Evolutionary conservation across 169 alveolate species (phyloP).

Genomic region (Eimeria mitis): DNA sequence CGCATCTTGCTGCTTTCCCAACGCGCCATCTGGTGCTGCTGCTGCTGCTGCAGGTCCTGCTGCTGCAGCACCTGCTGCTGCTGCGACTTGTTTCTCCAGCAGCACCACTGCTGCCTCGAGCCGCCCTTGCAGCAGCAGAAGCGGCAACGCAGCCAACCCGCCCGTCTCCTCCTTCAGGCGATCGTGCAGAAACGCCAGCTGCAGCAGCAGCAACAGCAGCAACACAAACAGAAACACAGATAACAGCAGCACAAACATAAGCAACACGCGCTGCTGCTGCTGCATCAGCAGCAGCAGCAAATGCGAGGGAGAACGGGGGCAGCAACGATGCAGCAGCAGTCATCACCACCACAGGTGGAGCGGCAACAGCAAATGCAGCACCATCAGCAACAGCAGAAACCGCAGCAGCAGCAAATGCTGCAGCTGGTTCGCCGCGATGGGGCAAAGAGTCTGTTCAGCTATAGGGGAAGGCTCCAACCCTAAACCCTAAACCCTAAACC

Average conservation of each 20-base stretch:
- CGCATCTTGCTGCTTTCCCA: conserved; percentile 8
- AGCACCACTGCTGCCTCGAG: conserved; percentile 49
- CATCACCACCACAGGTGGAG: background rate
- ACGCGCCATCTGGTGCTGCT: background rate
- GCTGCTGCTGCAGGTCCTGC: conserved; percentile 1
- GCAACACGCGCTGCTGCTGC: background rate
- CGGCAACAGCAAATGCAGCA: conserved; percentile 30
- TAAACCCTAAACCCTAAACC: conserved; percentile 26
- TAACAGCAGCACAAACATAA: conserved; percentile 16
- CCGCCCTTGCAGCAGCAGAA: conserved; percentile 66
- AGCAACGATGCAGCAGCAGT: background rate
- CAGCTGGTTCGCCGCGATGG: background rate
- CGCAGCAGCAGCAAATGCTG: background rate
- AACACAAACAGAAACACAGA: background rate
- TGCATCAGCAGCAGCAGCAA: background rate
- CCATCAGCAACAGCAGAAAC: background rate
- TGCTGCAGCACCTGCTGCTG: conserved; percentile 38
- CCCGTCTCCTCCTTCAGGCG: background rate
- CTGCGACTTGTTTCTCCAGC: conserved; percentile 39
- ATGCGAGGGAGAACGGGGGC: background rate
- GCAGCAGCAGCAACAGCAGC: conserved; percentile 49
- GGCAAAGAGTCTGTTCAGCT: background rate
- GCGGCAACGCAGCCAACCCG: conserved; percentile 5
- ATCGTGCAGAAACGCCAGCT: conserved; percentile 39
- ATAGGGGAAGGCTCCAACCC: background rate